Percentiles rank a stretch among this genome's conserved stretches.
phyloP scores from a whole-genome alignment of 2,329 filamentous ascomycete genomes.

The Ophiognomonia clavigignenti-juglandacearum region DNA sequence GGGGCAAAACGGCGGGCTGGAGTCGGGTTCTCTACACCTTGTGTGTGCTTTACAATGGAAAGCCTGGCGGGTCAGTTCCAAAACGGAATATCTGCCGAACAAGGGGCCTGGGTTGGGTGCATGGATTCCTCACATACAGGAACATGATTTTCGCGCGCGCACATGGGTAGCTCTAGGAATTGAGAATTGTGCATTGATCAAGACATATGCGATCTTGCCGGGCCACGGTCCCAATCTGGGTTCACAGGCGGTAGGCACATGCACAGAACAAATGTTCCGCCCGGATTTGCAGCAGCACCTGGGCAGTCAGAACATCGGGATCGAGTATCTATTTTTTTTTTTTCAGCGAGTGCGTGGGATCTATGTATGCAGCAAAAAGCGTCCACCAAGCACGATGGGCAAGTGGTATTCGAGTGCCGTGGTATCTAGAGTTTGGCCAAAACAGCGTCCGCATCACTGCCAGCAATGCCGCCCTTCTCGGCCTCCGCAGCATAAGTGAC shows the following conservation, averaged over 20 bases:
- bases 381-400: not conserved
- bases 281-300: no score
- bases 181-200: slow-evolving; percentile 25
- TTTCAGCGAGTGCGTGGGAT: slow-evolving; percentile 2
- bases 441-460: slow-evolving; percentile 49
- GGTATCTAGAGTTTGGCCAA: slow-evolving; percentile 45
- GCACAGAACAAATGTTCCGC: not conserved
- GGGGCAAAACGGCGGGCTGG: slow-evolving; percentile 14
- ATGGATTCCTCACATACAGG: slow-evolving; percentile 24
- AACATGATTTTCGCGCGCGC: slow-evolving; percentile 19
- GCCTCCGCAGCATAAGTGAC: slow-evolving; percentile 75
- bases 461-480: slow-evolving; percentile 36
- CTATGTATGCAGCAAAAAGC: slow-evolving; percentile 6
- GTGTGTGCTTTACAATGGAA: slow-evolving; percentile 15
- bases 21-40: slow-evolving; percentile 18
- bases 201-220: not conserved
- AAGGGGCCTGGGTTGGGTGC: slow-evolving; percentile 23
- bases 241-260: not conserved
- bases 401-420: not conserved
- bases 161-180: slow-evolving; percentile 26
- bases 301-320: no score
- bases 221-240: not conserved
- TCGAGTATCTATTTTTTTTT: no score
- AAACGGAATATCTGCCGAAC: slow-evolving; percentile 13
- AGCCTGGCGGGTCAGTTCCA: slow-evolving; percentile 14